Conservation (phyloP, 495 filamentous ascomycete genomes). For the Aspergillus wentii region DNA sequence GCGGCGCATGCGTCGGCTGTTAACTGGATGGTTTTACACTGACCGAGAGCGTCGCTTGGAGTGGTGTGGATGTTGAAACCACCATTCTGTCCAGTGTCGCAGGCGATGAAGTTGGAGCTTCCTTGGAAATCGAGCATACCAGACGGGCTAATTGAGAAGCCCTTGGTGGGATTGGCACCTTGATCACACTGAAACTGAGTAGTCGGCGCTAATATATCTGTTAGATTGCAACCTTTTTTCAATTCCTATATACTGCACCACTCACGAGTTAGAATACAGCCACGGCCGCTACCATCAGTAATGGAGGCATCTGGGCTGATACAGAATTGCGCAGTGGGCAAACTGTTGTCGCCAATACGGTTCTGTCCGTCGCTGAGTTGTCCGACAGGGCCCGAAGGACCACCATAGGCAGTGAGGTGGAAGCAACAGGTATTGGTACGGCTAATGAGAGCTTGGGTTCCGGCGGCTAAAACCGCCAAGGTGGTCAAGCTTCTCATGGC, state of each 20-base stretch:
- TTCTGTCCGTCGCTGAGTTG: slow-evolving; percentile 53
- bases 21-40: slow-evolving; percentile 42
- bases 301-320: slow-evolving; percentile 42
- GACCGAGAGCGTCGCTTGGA: slow-evolving; percentile 33
- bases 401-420: slow-evolving; percentile 41
- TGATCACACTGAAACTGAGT: slow-evolving; percentile 66
- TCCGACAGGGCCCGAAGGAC: slow-evolving; percentile 43
- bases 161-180: slow-evolving; percentile 39
- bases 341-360: slow-evolving; percentile 42
- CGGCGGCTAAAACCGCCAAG: slow-evolving; percentile 32
- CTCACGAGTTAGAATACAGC: slow-evolving; percentile 55
- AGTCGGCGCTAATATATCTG: slow-evolving; percentile 39
- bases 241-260: slow-evolving; percentile 9
- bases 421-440: slow-evolving; percentile 45
- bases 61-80: slow-evolving; percentile 49
- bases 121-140: slow-evolving; percentile 41
- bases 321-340: slow-evolving; percentile 39
- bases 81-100: slow-evolving; percentile 45
- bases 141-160: slow-evolving; percentile 45
- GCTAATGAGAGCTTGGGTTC: slow-evolving; percentile 34
- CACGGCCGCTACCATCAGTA: slow-evolving; percentile 46
- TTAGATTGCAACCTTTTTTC: too few relatives aligned
- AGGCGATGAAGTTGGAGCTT: slow-evolving; percentile 46
- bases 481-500: slow-evolving; percentile 32
- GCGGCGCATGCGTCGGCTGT: slow-evolving; percentile 43